phyloP scores from a whole-genome alignment of 106 monocot genomes.

The Chionographis japonica region DNA sequence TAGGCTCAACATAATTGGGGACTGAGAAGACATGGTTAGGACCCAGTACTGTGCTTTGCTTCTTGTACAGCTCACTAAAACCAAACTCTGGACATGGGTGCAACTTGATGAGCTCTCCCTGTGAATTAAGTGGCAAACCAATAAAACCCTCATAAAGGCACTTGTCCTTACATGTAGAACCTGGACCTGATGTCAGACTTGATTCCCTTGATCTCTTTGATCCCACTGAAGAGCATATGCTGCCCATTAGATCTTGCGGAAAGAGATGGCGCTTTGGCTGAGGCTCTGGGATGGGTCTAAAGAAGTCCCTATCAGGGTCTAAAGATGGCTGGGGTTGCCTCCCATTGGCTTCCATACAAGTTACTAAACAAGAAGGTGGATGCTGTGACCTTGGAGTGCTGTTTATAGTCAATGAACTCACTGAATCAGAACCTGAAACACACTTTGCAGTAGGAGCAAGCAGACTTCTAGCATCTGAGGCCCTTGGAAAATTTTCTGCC shows the following conservation, averaged over 20 bases:
- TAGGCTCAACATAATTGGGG: conserved; percentile 4
- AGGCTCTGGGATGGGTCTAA: conserved; percentile 4
- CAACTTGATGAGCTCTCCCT: conserved; percentile 59
- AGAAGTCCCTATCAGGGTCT: not conserved
- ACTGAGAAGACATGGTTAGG: conserved; percentile 9
- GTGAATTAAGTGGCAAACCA: conserved; percentile 76
- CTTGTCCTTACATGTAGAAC: conserved; percentile 12
- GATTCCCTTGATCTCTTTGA: conserved; percentile 5
- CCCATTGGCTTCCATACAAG: conserved; percentile 2
- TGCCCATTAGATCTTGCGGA: conserved; percentile 10
- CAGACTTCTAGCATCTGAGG: conserved; percentile 5
- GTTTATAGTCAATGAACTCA: conserved; percentile 12
- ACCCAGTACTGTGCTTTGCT: conserved; percentile 17
- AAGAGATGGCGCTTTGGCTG: conserved; percentile 3
- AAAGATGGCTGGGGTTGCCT: conserved; percentile 1
- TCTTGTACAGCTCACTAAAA: conserved; percentile 20
- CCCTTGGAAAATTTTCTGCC: conserved; percentile 6
- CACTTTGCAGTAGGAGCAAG: not conserved
- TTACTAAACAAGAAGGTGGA: conserved; percentile 4
- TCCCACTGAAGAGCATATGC: conserved; percentile 18
- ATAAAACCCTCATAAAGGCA: conserved; percentile 21
- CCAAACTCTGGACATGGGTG: conserved; percentile 27
- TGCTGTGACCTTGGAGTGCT: conserved; percentile 5
- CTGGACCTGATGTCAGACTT: conserved; percentile 1
- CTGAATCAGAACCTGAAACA: conserved; percentile 9